Evolutionary conservation across 228 moss, liverwort and hornwort genomes (phyloP), one percentile per base, ranked within the genome.

Genomic region (Sphagnum fallax): DNA sequence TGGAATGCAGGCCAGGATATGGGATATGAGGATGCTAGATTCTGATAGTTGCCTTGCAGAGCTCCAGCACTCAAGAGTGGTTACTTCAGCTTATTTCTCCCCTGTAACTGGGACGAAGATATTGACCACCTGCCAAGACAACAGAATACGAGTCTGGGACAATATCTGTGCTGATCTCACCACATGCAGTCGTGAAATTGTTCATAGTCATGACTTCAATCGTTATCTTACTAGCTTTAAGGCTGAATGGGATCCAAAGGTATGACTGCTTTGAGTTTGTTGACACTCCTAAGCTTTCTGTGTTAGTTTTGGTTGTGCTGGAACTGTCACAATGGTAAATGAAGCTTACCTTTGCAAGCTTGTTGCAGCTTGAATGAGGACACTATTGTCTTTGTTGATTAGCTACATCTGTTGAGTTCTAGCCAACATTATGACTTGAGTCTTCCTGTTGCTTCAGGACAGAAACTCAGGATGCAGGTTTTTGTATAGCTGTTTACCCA

Each of bases 161-260:
- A 81, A 81, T 7, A 70, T 93, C 4, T 93, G 83, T 65, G 82
- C 83, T 5, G 80, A 87, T 68, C 77, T 93, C 9, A 78, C 83
- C 0, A 57, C 85, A 63, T 91, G 91, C 4, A 91, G 93, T 48
- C 87, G 93, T 4, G 93, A 91, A 80, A 91, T 93, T 67, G 93
- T 93, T 4, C 93, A 93, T 65, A 93, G 93, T 65, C 93, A 93
- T 53, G 91, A 91, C 52, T 93, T 93, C 14, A 91, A 93, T 66
- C 75, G 91, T 68, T 91, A 93, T 60, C 72, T 93, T 48, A 93
- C 93, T n/a, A 75, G 86, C 10, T 91, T 93, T 65, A 81, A 68
- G 70, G 91, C 91, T 0, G 93, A 93, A 60, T 93, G 93, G 93
- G 93, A 93, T 80, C 89, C 93, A 0, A 93, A 93, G 83, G 81